A percentile compares a stretch with the other conserved stretches of the same genome.
These are phyloP conservation scores for Brassica nigra DNA, from an alignment of 345 rosid genomes.

Conservation along the genomic window DNA sequence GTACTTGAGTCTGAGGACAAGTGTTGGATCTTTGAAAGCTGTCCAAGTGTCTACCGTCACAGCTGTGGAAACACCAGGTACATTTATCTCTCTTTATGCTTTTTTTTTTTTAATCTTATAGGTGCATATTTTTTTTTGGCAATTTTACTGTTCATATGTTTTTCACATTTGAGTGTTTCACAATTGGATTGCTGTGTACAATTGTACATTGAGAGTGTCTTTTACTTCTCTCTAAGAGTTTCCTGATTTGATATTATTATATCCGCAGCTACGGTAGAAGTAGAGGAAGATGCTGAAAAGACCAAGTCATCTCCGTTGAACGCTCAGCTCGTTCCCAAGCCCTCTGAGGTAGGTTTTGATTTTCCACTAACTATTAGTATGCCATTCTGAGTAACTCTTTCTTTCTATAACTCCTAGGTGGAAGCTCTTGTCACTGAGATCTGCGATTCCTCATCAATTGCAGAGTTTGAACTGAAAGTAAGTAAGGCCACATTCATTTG, in stretches of 20 bases:
- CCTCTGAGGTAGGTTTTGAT: slow-evolving; percentile 52
- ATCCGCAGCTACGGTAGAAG: slow-evolving; percentile 37
- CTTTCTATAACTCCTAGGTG: slow-evolving; percentile 58
- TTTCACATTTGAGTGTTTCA: no score
- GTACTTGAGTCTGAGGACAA: slow-evolving; percentile 27
- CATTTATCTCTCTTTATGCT: background rate
- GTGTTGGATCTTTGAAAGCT: slow-evolving; percentile 30
- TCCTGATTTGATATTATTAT: background rate
- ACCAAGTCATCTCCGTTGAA: slow-evolving; percentile 42
- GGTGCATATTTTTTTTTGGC: background rate
- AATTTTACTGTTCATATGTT: background rate
- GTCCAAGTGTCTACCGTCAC: slow-evolving; percentile 29
- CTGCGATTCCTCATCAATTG: slow-evolving; percentile 63
- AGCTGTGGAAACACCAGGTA: slow-evolving; percentile 31
- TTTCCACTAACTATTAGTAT: background rate
- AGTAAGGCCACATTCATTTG: background rate
- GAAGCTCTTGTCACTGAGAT: slow-evolving; percentile 68
- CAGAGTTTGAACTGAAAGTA: slow-evolving; percentile 83
- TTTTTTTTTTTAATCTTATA: background rate
- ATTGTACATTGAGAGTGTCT: background rate
- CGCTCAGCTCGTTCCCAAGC: slow-evolving; percentile 59
- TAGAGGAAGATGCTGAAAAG: slow-evolving; percentile 38
- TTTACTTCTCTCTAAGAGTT: background rate
- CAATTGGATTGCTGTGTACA: background rate
- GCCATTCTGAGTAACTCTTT: background rate